Evolutionary conservation across 805 yeast genomes (phyloP).

Genomic region (Candida nanaspora): DNA sequence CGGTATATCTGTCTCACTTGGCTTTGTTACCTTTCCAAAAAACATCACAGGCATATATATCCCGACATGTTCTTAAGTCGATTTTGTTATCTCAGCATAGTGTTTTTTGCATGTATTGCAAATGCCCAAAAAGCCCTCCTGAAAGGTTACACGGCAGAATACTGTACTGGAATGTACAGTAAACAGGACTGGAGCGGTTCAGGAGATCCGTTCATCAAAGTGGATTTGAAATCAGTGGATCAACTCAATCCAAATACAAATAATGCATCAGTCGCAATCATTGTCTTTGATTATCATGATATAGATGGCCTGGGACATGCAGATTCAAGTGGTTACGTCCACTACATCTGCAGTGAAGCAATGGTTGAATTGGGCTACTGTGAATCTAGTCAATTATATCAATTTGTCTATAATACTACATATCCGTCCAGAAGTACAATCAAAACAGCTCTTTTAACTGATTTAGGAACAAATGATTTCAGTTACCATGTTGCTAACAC

Average conservation of each 20-base stretch:
- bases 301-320: conserved; percentile 55
- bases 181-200: conserved; percentile 84
- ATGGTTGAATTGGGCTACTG: conserved; percentile 59
- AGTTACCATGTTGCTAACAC: conserved; percentile 64
- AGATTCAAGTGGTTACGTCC: conserved; percentile 31
- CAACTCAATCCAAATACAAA: conserved; percentile 28
- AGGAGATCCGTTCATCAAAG: conserved; percentile 52
- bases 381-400: conserved; percentile 43
- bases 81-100: conserved; percentile 38
- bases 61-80: conserved; percentile 39
- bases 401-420: conserved; percentile 49
- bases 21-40: too few species aligned
- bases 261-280: conserved; percentile 48
- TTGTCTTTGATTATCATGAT: conserved; percentile 82
- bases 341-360: conserved; percentile 69
- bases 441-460: conserved; percentile 45
- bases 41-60: conserved; percentile 29
- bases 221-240: conserved; percentile 29
- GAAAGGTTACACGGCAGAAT: conserved; percentile 47
- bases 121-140: conserved; percentile 42
- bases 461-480: conserved; percentile 52
- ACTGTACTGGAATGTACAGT: conserved; percentile 87
- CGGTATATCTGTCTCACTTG: too few species aligned
- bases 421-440: conserved; percentile 43
- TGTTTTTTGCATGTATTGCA: conserved; percentile 3